Evolutionary conservation across 352 stramenopile genomes (phyloP), one percentile per base, ranked within the genome.

Genomic region (Phytophthora boehmeriae): DNA sequence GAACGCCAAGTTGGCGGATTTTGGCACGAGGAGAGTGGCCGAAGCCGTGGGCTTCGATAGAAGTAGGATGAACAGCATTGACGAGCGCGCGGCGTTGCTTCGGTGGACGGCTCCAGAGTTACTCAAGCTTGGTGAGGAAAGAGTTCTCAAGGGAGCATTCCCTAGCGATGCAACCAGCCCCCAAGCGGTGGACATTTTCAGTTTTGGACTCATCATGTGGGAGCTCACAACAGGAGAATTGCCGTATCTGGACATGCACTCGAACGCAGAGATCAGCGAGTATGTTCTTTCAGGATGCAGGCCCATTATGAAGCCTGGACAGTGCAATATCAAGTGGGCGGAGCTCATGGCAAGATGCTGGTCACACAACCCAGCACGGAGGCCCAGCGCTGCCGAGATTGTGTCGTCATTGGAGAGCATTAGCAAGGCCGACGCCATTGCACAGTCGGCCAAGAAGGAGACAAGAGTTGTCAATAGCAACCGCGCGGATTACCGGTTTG

Each of bases 1-100:
- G 87, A 96, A 94, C 56, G 87, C 87, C 63, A 96, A 96, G 57
- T 75, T 96, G 27, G 87, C 85, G 42, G 87, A 96, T 68, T 96
- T 94, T 68, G 87, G 87, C 38, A 96, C 86, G 46, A 71, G 83
- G 23, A 78, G 82, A 13, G 86, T 96, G 35, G 84, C 86, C 10
- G 85, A 94, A 45, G 84, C 85, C 17, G 83, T 96, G 41, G 81
- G 84, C 45, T 87, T 90, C 59, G 75, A 91, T 71, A 75, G 78
- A 19, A 83, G 70, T 63, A 75, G 82, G 28, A 66, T 88, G 57
- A 71, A 76, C 39, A 83, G 68, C 48, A 81, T 90, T 43, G 80
- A 91, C 48, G 60, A 73, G 35, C 76, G 75, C 44, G 76, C 80
- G 11, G 73, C 71, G 14, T 56, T 93, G 52, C 67, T 92, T 52